These are phyloP conservation scores for Fusarium odoratissimum DNA, from an alignment of 2,329 filamentous ascomycete genomes.

Conservation along the genomic window DNA sequence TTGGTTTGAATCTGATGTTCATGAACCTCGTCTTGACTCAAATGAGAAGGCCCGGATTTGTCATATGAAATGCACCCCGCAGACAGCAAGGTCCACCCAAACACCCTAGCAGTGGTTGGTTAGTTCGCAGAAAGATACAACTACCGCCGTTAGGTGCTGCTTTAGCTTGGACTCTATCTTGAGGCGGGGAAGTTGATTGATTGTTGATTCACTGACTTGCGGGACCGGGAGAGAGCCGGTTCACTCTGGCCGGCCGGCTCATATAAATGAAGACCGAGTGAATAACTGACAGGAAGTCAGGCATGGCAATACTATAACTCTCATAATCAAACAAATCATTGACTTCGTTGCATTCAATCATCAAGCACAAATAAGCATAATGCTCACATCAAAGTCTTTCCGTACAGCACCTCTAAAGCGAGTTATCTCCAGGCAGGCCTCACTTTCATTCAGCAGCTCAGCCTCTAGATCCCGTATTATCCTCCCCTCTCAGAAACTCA, in stretches of 20 bases:
- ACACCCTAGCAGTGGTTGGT: constrained; percentile 7
- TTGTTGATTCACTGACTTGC: constrained; percentile 21
- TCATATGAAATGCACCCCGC: constrained; percentile 21
- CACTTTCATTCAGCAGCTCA: constrained; percentile 29
- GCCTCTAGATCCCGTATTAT: not conserved
- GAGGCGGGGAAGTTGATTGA: constrained; percentile 20
- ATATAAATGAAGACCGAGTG: constrained; percentile 3
- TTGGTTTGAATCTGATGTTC: not conserved
- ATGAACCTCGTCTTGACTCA: not conserved
- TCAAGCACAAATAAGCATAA: not conserved
- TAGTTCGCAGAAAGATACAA: not conserved
- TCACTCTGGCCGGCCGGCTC: not conserved
- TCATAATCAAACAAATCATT: not conserved
- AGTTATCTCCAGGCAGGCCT: constrained; percentile 13
- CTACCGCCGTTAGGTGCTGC: not conserved
- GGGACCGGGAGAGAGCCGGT: not conserved
- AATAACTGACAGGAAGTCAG: not conserved
- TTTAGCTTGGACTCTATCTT: constrained; percentile 15
- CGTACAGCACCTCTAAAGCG: constrained; percentile 24
- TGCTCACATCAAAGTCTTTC: constrained; percentile 25
- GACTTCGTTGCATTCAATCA: not conserved
- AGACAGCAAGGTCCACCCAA: constrained; percentile 16
- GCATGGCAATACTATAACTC: not conserved
- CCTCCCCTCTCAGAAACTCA: constrained; percentile 1
- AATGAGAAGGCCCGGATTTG: constrained; percentile 28